These are phyloP conservation scores for Lasiodiplodia citricola DNA, from an alignment of 2,329 filamentous ascomycete species.

Conservation along the genomic window DNA sequence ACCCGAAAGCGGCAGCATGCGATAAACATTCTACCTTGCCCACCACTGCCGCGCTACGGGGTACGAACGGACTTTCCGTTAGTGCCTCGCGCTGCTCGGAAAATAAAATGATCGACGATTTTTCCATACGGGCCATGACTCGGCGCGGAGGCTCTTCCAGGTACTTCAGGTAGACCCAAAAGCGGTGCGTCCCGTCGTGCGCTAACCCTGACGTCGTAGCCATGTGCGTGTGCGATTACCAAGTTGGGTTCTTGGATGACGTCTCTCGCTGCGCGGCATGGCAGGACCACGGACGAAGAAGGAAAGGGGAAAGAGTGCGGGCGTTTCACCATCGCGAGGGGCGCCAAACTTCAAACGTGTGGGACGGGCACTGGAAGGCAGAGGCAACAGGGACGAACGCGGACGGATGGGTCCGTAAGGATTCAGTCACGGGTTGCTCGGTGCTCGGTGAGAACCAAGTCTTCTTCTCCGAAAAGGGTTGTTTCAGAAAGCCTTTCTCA, in stretches of 20 bases:
- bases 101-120: neutral
- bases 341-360: neutral
- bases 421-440: neutral
- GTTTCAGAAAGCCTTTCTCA: neutral
- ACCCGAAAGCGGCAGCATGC: neutral
- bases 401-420: neutral
- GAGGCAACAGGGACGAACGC: neutral
- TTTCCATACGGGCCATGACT: neutral
- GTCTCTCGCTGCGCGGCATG: neutral
- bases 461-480: neutral
- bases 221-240: neutral
- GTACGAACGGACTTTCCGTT: neutral
- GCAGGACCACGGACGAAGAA: neutral
- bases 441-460: neutral
- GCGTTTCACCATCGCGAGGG: slow-evolving; percentile 6
- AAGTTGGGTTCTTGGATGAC: neutral
- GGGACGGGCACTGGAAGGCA: neutral
- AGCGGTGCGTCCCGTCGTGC: slow-evolving; percentile 5
- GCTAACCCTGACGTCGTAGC: neutral
- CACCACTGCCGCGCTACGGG: neutral
- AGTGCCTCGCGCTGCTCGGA: neutral
- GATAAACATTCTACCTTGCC: neutral
- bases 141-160: neutral
- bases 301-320: neutral
- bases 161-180: neutral